These are phyloP conservation scores for Ceratocystis huliohia DNA, from an alignment of 2,329 filamentous ascomycete species.

Conservation along the genomic window DNA sequence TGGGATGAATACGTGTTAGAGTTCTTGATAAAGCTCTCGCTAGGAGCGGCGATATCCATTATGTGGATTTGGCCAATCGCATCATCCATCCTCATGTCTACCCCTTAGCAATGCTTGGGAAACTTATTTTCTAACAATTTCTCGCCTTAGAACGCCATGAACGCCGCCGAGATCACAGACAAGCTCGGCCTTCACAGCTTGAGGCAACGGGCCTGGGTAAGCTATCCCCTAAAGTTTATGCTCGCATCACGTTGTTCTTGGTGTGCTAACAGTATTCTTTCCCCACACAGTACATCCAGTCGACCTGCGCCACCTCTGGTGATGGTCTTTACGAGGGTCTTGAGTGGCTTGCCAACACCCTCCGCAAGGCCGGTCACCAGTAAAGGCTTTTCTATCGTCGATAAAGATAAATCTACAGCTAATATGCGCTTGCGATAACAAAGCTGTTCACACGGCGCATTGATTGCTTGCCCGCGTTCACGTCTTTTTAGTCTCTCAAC, in stretches of 20 bases:
- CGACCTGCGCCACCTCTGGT: constrained; percentile 95
- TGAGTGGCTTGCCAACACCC: constrained; percentile 75
- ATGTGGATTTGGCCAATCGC: neutral
- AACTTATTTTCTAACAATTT: neutral
- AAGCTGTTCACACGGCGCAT: constrained; percentile 18
- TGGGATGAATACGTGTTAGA: neutral
- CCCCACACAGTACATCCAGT: constrained; percentile 78
- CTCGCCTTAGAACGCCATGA: constrained; percentile 79
- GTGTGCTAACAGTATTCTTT: constrained; percentile 23
- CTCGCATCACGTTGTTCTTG: neutral
- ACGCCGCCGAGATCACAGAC: constrained; percentile 98
- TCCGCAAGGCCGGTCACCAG: constrained; percentile 60
- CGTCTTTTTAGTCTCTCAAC: constrained; percentile 20
- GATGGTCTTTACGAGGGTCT: constrained; percentile 99
- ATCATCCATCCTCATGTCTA: neutral
- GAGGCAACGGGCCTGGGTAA: constrained; percentile 97
- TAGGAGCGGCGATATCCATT: no score
- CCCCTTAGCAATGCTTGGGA: neutral
- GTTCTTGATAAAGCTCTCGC: neutral
- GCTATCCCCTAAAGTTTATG: constrained; percentile 29
- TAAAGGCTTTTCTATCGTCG: constrained; percentile 31
- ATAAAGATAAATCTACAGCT: constrained; percentile 20
- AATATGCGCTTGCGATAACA: constrained; percentile 19
- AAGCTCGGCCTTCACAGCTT: constrained; percentile 99
- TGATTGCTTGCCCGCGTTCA: constrained; percentile 17